phyloP scores from a whole-genome alignment of 139 green algal genomes.

The Tetradesmus obliquus region DNA sequence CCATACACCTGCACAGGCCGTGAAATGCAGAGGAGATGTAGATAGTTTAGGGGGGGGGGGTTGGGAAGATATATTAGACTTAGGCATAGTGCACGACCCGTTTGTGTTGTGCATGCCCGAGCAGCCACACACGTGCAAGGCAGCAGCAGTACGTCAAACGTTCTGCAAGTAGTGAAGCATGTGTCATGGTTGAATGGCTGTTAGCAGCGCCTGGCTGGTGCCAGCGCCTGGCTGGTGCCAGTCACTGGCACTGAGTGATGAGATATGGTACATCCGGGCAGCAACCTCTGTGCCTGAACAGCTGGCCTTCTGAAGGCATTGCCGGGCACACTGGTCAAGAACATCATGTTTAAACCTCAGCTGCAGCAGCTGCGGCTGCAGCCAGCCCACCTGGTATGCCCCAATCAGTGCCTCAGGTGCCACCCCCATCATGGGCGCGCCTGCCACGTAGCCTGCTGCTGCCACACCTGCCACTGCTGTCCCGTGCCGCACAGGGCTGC shows the following conservation, averaged over 20 bases:
- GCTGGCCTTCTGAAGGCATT: no score
- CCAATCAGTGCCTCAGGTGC: conserved; percentile 23
- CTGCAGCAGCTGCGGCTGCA: conserved; percentile 7
- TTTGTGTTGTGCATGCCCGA: background rate
- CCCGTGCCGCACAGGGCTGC: conserved; percentile 9
- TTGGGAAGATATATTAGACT: no score
- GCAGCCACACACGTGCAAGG: background rate
- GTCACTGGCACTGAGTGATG: background rate
- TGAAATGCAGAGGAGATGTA: background rate
- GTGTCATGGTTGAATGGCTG: background rate
- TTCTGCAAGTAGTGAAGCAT: no score
- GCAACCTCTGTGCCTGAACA: no score
- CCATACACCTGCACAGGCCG: conserved; percentile 26
- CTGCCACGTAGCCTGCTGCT: conserved; percentile 24
- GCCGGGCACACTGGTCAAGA: no score
- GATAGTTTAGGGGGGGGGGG: no score
- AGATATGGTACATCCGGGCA: no score
- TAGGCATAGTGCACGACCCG: no score
- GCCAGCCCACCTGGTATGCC: conserved; percentile 2
- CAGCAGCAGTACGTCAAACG: no score
- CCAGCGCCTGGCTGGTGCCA: background rate
- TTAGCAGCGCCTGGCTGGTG: background rate
- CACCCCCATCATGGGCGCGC: conserved; percentile 23
- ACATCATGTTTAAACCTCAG: background rate
- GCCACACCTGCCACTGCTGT: conserved; percentile 21